phyloP scores from a whole-genome alignment of 495 filamentous ascomycete genomes.

The Durotheca rogersii region DNA sequence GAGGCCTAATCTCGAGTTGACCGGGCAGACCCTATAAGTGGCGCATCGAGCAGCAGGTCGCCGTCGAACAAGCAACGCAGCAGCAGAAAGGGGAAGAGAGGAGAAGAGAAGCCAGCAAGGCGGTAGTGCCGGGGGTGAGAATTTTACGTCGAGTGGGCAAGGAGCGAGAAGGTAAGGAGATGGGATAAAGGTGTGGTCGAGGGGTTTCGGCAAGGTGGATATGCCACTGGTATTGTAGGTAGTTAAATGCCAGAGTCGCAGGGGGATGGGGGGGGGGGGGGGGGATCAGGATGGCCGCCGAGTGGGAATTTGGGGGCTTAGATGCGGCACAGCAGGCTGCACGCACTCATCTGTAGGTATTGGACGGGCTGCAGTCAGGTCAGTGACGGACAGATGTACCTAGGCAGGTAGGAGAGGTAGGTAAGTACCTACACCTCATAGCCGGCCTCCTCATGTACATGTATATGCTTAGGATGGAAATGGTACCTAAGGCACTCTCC shows the following conservation, averaged over 20 bases:
- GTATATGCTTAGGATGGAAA: no score
- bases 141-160: neutral
- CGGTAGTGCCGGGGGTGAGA: conserved; percentile 4
- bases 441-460: no score
- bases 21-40: conserved; percentile 14
- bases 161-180: neutral
- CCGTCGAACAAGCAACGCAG: conserved; percentile 8
- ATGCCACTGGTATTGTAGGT: neutral
- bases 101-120: neutral
- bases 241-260: conserved; percentile 3
- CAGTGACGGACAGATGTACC: neutral
- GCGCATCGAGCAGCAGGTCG: conserved; percentile 15
- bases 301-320: conserved; percentile 31
- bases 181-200: neutral
- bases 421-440: neutral
- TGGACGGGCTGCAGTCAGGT: no score
- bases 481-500: no score
- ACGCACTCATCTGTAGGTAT: conserved; percentile 15
- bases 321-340: conserved; percentile 28
- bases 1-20: no score
- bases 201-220: neutral
- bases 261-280: conserved; percentile 9
- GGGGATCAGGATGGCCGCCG: conserved; percentile 15
- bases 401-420: conserved; percentile 4
- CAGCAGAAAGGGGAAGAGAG: neutral